A percentile compares a stretch with the other conserved stretches of the same genome.
These are phyloP conservation scores for Rhynchospora breviuscula DNA, from an alignment of 176 grass and related monocot genomes.

Conservation along the genomic window DNA sequence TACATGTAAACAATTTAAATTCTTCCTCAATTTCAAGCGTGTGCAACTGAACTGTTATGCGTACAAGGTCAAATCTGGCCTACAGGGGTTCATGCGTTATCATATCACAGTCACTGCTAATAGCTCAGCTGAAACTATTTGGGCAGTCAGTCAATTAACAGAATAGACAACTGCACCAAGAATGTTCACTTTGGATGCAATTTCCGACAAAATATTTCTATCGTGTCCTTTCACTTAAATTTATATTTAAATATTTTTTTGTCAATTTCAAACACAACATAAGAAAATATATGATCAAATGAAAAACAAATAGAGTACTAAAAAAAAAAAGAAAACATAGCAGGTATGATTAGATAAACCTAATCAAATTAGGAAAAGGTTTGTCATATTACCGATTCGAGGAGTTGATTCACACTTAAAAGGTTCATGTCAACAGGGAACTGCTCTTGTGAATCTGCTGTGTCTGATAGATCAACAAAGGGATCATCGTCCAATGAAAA, in stretches of 20 bases:
- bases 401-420: constrained; percentile 62
- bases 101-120: not conserved
- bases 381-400: constrained; percentile 59
- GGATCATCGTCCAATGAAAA: constrained; percentile 76
- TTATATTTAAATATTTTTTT: not conserved
- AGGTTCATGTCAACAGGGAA: constrained; percentile 32
- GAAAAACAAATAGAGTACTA: not conserved
- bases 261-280: not conserved
- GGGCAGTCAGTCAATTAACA: constrained; percentile 8
- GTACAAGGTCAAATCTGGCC: not conserved
- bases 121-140: not conserved
- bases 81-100: not conserved
- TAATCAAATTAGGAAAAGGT: not conserved
- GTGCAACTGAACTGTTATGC: not conserved
- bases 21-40: not conserved
- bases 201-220: not conserved
- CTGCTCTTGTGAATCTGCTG: constrained; percentile 30
- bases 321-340: not conserved
- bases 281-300: not conserved
- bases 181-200: not conserved
- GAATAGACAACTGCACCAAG: not conserved
- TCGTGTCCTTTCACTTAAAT: not conserved
- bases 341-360: not conserved
- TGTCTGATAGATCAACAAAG: constrained; percentile 51
- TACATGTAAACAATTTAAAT: not conserved